Base-by-base conservation (phyloP, 176 grass and related monocot genomes). In the Guadua angustifolia region DNA sequence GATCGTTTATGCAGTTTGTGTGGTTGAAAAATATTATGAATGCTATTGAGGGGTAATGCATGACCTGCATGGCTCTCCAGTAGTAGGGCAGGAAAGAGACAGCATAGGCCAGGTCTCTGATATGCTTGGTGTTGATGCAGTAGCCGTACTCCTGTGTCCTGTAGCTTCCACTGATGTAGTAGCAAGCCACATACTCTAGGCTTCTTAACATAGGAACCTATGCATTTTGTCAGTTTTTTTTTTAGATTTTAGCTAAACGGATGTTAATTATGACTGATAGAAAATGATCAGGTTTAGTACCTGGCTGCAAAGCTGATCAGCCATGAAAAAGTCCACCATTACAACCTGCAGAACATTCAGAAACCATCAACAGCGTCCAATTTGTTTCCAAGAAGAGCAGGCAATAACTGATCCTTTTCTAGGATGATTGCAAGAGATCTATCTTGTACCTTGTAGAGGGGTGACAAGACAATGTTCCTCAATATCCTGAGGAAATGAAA, bases 261-360 rank as follows among this genome's bases (percentile, higher is more conserved):
- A 53, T 15, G 38, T 53, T 15, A 22, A 14, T 5, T 9, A 61
- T 61, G 60, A 32, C 13, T 32, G 60, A 32, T 39, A 42, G 5
- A 60, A 32, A 33, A n/a, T 22, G 55, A 24, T 26, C 18, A 78
- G 29, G 33, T 47, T 53, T 51, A 24, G 7, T 89, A 93, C 91
- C 89, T 94, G 94, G 32, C 91, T 97, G 86, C 89, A 91, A 14
- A 94, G 89, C 78, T 94, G 94, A 88, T 97, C 94, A 63, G 91
- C 89, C 94, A 97, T 94, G 92, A 97, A 97, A 60, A 94, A 97
- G 65, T 94, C 94, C 22, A 94, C 91, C 94, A 94, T 97, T 22
- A 85, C 79, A 51, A 94, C 91, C 94, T 97, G 87, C 62, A 85
- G 86, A 33, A 38, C 0, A 45, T 56, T 21, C 47, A 72, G 14